Evolutionary conservation across 352 stramenopile species (phyloP), one percentile per base, ranked within the genome.

Genomic region (Globisporangium splendens): DNA sequence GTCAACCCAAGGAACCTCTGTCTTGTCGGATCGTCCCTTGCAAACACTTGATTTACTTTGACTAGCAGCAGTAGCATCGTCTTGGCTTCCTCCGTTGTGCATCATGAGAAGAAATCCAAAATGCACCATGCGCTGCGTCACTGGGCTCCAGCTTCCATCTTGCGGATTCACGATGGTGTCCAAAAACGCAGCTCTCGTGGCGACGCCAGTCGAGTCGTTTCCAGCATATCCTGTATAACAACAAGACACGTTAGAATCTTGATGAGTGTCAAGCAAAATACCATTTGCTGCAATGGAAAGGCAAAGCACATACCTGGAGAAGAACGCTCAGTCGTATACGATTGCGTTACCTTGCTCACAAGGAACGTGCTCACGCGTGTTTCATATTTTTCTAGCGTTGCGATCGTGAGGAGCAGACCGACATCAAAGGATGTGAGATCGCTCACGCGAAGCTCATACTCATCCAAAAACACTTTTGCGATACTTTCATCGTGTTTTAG

Each of bases 401-500:
- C 66, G 14, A 84, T 59, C 10, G 78, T 71, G 11, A 88, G 57
- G 11, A 83, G 46, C n/a, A 86, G 12, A 2, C 72, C 61, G 17
- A 82, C 50, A 53, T 82, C 71, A 24, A 85, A 80, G 1, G 71
- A 66, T 0, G 70, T 77, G 1, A 83, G 60, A 35, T 52, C 59
- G 8, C 54, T 61, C n/a, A 38, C 22, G 1, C 62, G 60, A 20
- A 73, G 66, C 49, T 77, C 70, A 44, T 75, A 81, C 39, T 74
- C 77, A 0, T 64, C 43, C 43, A 79, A 21, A 12, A 88, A 69
- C 6, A 79, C 46, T 8, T 70, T 67, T 0, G 64, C 70, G 13
- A 88, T 57, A 14, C 28, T 54, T 6, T 79, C 59, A 44, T 79
- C 73, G 44, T 88, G 70, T 22, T 73, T 65, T 49, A 86, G 53